Evolutionary conservation across 257 asterid genomes (phyloP).

Genomic region (Schizonepeta tenuifolia): DNA sequence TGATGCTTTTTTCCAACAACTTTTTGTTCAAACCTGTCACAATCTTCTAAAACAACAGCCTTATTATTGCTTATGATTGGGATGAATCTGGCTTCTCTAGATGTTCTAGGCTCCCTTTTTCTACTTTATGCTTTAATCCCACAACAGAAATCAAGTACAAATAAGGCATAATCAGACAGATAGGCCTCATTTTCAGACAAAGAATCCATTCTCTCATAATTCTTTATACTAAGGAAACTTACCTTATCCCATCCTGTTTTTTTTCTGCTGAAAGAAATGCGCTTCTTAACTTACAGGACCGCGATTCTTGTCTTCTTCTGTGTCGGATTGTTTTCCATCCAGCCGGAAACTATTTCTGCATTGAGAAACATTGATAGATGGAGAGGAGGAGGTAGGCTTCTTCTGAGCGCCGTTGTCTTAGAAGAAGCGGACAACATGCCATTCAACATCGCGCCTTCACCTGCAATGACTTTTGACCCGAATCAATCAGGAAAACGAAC

Average conservation of each 20-base stretch:
- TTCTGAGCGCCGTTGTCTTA: slow-evolving; percentile 36
- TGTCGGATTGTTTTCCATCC: slow-evolving; percentile 50
- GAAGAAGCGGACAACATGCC: slow-evolving; percentile 43
- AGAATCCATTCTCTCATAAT: slow-evolving; percentile 33
- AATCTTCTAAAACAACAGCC: slow-evolving; percentile 76
- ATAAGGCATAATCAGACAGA: slow-evolving; percentile 23
- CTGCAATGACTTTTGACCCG: slow-evolving; percentile 59
- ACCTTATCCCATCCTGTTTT: slow-evolving; percentile 34
- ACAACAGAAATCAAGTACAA: slow-evolving; percentile 42
- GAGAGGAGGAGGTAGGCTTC: slow-evolving; percentile 47
- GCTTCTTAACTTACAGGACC: slow-evolving; percentile 44
- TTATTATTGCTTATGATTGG: slow-evolving; percentile 75
- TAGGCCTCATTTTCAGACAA: slow-evolving; percentile 43
- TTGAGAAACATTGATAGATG: slow-evolving; percentile 50
- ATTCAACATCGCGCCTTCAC: slow-evolving; percentile 57
- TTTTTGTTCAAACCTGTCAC: slow-evolving; percentile 85
- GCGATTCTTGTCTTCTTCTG: slow-evolving; percentile 47
- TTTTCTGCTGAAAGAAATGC: slow-evolving; percentile 46
- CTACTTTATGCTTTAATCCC: slow-evolving; percentile 65
- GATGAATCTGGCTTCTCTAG: slow-evolving; percentile 65
- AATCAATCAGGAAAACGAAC: slow-evolving; percentile 67
- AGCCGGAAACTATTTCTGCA: slow-evolving; percentile 50
- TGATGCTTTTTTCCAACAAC: slow-evolving; percentile 51
- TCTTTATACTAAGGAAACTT: slow-evolving; percentile 22
- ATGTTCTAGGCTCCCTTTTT: slow-evolving; percentile 47